These are phyloP conservation scores for Elongisporangium anandrum DNA, from an alignment of 352 stramenopile genomes.

Conservation along the genomic window DNA sequence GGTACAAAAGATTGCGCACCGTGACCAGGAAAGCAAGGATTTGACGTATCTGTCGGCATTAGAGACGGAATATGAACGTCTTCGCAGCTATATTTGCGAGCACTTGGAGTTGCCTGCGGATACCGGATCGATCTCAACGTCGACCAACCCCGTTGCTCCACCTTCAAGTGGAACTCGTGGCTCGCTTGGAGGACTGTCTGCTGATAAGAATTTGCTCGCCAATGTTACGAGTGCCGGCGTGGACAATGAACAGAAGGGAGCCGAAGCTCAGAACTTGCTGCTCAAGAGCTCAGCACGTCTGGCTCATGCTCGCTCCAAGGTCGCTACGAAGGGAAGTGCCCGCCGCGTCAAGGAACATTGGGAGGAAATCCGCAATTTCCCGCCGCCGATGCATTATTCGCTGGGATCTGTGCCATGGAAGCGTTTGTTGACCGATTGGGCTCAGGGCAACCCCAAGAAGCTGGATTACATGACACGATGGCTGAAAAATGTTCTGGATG, in stretches of 20 bases:
- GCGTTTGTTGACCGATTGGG: constrained; percentile 81
- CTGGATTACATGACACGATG: constrained; percentile 89
- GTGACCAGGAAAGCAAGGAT: constrained; percentile 83
- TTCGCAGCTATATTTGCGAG: constrained; percentile 77
- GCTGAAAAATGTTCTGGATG: constrained; percentile 87
- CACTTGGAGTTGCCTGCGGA: constrained; percentile 69
- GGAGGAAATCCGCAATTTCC: constrained; percentile 87
- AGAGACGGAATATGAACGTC: constrained; percentile 81
- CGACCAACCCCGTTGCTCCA: constrained; percentile 12
- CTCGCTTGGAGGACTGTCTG: constrained; percentile 29
- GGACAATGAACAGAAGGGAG: constrained; percentile 45
- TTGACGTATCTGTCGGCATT: constrained; percentile 76
- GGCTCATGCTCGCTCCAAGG: constrained; percentile 61
- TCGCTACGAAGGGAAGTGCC: constrained; percentile 68
- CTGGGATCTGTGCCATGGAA: constrained; percentile 85
- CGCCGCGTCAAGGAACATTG: constrained; percentile 85
- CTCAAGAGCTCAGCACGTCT: constrained; percentile 68
- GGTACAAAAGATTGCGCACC: constrained; percentile 81
- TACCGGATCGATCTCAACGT: constrained; percentile 35
- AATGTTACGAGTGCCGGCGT: constrained; percentile 18
- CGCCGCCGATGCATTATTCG: constrained; percentile 78
- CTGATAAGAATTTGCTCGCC: constrained; percentile 34
- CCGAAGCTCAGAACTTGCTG: constrained; percentile 63
- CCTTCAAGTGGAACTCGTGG: constrained; percentile 6
- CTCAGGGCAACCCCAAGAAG: constrained; percentile 86